Evolutionary conservation across 208 protist genomes (phyloP), one percentile per base, ranked within the genome.

Genomic region (Acanthamoeba sp.): DNA sequence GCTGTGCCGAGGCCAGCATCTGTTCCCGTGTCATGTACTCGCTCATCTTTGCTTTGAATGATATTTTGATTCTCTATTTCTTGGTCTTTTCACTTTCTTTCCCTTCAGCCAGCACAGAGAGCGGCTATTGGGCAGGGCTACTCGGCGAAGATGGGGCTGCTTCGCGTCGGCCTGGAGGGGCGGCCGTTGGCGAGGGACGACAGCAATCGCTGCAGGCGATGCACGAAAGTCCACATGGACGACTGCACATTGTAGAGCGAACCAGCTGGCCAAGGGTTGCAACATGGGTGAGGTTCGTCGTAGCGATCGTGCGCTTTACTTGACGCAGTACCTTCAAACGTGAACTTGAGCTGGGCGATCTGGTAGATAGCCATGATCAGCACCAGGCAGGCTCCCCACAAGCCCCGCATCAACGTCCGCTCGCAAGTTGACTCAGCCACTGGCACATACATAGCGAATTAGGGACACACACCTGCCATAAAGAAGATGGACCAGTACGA

Each of bases 1-100:
- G 73, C 73, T 84, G 73, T 16, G 73, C 73, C 40, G 73, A 84
- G 55, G 73, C 73, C 9, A 84, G 73, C 73, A 84, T 84, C 38
- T 55, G 73, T n/a, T 84, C 73, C 27, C 73, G 73, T 4, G 73
- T 55, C 20, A 84, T 27, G 29, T 18, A 18, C 24, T 24, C 48
- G 24, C 24, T 29, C 57, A 24, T 64, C 9, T 55, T 55, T 55
- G 16, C 48, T 55, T 55, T n/a, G 48, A 55, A 20, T 24, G 27
- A 64, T 7, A 64, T 29, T 24, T 29, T 24, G 2, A 64, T 64
- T 24, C 22, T 29, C 4, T 4, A 29, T 64, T 29, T 64, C 48
- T 52, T 48, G 42, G 10, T 48, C 10, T 52, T 52, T 52, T 20
- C n/a, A n/a, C n/a, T n/a, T 32, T 64, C 24, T 24, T 64, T 24